Evolutionary conservation across 768 basidiomycete species (phyloP).

Genomic region (Albatrellus ellisii): DNA sequence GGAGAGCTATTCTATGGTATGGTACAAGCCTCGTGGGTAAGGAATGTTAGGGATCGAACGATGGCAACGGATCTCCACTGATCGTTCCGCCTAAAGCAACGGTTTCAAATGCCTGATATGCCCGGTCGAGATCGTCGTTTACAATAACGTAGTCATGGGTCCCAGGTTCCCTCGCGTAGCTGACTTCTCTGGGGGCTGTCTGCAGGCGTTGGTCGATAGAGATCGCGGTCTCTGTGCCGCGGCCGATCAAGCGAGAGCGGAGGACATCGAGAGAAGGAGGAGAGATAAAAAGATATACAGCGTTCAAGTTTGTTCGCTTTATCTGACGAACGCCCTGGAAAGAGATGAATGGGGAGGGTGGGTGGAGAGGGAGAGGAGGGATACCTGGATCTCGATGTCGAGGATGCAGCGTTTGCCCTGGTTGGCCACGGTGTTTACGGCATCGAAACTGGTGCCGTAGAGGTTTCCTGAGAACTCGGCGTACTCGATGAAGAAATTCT

Average conservation of each 20-base stretch:
- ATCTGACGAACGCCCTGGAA: slow-evolving; percentile 83
- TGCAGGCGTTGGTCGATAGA: slow-evolving; percentile 63
- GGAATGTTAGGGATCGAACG: slow-evolving; percentile 35
- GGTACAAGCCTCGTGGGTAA: background rate
- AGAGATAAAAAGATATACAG: slow-evolving; percentile 85
- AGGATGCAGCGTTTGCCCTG: slow-evolving; percentile 77
- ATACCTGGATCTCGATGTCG: slow-evolving; percentile 92
- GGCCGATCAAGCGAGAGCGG: slow-evolving; percentile 52
- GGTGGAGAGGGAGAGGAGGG: slow-evolving; percentile 16
- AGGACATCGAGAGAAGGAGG: slow-evolving; percentile 73
- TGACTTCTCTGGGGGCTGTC: slow-evolving; percentile 68
- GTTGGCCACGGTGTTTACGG: slow-evolving; percentile 54
- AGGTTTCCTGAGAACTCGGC: slow-evolving; percentile 88
- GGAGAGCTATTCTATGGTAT: background rate
- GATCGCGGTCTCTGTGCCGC: slow-evolving; percentile 75
- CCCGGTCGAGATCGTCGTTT: slow-evolving; percentile 79
- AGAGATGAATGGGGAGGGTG: slow-evolving; percentile 2
- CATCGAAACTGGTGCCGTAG: slow-evolving; percentile 83
- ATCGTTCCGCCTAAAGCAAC: slow-evolving; percentile 62
- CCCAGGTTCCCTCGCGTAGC: slow-evolving; percentile 65
- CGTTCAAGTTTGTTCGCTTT: slow-evolving; percentile 68
- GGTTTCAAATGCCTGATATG: slow-evolving; percentile 64
- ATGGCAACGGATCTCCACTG: slow-evolving; percentile 52
- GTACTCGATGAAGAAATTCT: slow-evolving; percentile 83
- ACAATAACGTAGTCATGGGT: slow-evolving; percentile 77